These are phyloP conservation scores for Septoria linicola DNA, from an alignment of 2,329 filamentous ascomycete species.

Conservation along the genomic window DNA sequence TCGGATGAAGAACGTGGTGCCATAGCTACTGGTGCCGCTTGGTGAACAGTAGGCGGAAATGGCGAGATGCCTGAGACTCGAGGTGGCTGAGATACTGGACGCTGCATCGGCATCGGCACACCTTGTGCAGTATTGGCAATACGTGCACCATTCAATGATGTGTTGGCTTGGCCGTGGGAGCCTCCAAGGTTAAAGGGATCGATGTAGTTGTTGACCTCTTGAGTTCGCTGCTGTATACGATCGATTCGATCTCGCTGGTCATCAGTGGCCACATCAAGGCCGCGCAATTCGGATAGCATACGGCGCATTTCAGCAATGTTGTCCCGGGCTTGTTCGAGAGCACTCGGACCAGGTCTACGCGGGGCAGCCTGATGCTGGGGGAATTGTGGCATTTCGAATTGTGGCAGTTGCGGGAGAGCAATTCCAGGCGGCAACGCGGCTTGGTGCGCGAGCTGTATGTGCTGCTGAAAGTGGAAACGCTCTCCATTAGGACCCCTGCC, in stretches of 20 bases:
- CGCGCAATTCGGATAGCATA: conserved; percentile 33
- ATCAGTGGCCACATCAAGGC: conserved; percentile 19
- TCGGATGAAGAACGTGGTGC: conserved; percentile 24
- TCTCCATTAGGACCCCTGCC: conserved; percentile 34
- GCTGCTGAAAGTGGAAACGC: conserved; percentile 34
- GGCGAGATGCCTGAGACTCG: background rate
- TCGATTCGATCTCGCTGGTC: conserved; percentile 27
- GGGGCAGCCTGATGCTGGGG: conserved; percentile 8
- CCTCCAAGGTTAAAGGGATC: conserved; percentile 29
- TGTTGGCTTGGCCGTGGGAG: background rate
- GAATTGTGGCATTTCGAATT: conserved; percentile 9
- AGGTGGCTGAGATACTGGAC: conserved; percentile 5
- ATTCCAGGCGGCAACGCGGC: background rate
- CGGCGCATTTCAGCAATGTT: conserved; percentile 36
- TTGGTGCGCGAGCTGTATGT: conserved; percentile 20
- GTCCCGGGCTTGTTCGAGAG: conserved; percentile 35
- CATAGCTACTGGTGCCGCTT: conserved; percentile 14
- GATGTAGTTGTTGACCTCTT: conserved; percentile 34
- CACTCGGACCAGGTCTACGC: conserved; percentile 24
- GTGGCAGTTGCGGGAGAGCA: conserved; percentile 6
- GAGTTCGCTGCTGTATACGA: conserved; percentile 27
- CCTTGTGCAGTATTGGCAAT: conserved; percentile 3
- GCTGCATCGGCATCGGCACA: conserved; percentile 8
- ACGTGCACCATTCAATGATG: too few species aligned
- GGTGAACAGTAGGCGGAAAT: conserved; percentile 14